Conservation (phyloP, 345 rosid species). For the Eucalyptus marginata region DNA sequence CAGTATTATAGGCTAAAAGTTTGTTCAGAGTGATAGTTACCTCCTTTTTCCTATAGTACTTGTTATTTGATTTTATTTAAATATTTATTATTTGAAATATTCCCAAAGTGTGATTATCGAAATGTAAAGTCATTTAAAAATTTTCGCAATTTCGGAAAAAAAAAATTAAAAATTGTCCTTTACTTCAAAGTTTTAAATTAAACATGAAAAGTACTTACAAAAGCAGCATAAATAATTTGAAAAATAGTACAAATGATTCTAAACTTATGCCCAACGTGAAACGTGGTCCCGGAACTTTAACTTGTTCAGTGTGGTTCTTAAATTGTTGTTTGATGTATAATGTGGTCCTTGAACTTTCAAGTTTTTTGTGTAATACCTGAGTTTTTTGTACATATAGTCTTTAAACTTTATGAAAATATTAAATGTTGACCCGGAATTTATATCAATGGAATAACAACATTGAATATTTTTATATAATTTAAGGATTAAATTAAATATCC, state of each 20-base stretch:
- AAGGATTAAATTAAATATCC: too few relatives aligned
- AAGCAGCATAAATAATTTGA: not conserved
- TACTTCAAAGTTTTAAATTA: not conserved
- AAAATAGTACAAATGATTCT: too few relatives aligned
- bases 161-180: not conserved
- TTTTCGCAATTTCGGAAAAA: not conserved
- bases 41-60: not conserved
- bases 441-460: too few relatives aligned
- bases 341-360: fast-evolving
- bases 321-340: too few relatives aligned
- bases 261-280: not conserved
- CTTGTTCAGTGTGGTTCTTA: too few relatives aligned
- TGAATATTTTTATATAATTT: too few relatives aligned
- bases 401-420: too few relatives aligned
- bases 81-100: not conserved
- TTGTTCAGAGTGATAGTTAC: not conserved
- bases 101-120: not conserved
- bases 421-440: fast-evolving
- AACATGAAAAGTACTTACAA: not conserved
- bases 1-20: not conserved
- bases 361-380: too few relatives aligned
- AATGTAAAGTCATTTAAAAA: not conserved
- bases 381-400: not conserved
- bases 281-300: not conserved
- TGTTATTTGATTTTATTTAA: not conserved